Conservation (phyloP, 192 early-diverging fungal genomes). For the Phycomyces blakesleeanus region DNA sequence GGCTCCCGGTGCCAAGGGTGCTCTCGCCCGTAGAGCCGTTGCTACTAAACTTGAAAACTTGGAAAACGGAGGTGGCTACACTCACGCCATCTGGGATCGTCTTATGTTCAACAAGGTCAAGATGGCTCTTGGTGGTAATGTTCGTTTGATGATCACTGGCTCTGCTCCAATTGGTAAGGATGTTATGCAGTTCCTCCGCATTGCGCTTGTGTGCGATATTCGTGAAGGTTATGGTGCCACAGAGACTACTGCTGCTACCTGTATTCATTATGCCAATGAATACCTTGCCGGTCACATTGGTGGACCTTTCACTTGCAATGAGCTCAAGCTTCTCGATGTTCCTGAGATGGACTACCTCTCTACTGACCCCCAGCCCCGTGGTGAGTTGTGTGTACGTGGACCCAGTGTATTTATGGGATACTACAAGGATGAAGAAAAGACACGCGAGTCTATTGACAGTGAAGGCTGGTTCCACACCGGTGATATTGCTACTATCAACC, state of each 20-base stretch:
- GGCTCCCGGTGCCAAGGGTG: conserved; percentile 59
- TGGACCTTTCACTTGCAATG: conserved; percentile 56
- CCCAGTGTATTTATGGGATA: conserved; percentile 72
- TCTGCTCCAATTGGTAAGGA: conserved; percentile 85
- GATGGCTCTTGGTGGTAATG: conserved; percentile 76
- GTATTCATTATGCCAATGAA: conserved; percentile 55
- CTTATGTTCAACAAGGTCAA: conserved; percentile 77
- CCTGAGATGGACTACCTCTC: conserved; percentile 85
- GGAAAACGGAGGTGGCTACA: conserved; percentile 54
- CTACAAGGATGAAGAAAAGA: conserved; percentile 73
- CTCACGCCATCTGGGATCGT: conserved; percentile 85
- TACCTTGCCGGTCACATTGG: conserved; percentile 77
- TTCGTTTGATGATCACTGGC: conserved; percentile 76
- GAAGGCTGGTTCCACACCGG: conserved; percentile 89
- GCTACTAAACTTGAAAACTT: conserved; percentile 61
- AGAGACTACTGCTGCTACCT: conserved; percentile 61
- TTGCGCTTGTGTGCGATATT: conserved; percentile 74
- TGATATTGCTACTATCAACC: conserved; percentile 75
- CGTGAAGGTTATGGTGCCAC: conserved; percentile 90
- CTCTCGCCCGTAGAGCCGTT: conserved; percentile 55
- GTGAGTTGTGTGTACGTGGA: conserved; percentile 86
- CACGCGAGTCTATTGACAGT: conserved; percentile 65
- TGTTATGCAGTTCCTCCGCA: conserved; percentile 74
- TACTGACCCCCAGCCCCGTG: conserved; percentile 79
- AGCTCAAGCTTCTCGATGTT: conserved; percentile 87